Percentiles rank a stretch among this genome's conserved stretches.
phyloP scores from a whole-genome alignment of 768 basidiomycete genomes.

The Neoboletus magnificus region DNA sequence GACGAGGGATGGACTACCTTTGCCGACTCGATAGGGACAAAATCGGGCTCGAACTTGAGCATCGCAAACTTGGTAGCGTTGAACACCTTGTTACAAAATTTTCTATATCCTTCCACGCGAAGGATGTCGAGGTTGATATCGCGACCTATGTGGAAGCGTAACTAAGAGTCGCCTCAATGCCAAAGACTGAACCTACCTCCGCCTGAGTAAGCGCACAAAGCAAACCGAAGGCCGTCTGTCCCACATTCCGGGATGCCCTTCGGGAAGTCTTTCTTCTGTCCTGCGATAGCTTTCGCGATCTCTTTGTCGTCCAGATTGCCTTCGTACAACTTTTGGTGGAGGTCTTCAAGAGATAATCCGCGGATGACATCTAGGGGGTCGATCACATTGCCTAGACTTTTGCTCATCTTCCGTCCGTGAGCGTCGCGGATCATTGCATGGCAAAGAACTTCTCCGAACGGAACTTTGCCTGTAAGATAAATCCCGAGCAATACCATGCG shows the following conservation, averaged over 20 bases:
- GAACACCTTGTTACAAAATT: constrained; percentile 99
- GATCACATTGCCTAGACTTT: constrained; percentile 96
- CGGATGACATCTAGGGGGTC: constrained; percentile 95
- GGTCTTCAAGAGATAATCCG: constrained; percentile 70
- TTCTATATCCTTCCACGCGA: constrained; percentile 96
- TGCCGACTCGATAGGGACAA: constrained; percentile 66
- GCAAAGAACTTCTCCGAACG: constrained; percentile 94
- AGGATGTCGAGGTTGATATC: constrained; percentile 97
- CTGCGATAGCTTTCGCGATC: constrained; percentile 83
- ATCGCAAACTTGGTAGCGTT: constrained; percentile 99
- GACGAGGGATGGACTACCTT: constrained; percentile 46
- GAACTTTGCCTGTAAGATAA: constrained; percentile 84
- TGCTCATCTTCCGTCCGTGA: constrained; percentile 98
- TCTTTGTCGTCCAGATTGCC: constrained; percentile 95
- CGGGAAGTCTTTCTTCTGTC: constrained; percentile 99
- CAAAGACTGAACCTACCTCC: constrained; percentile 52
- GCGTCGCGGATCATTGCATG: constrained; percentile 99
- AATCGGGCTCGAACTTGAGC: constrained; percentile 86
- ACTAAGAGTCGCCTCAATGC: background rate
- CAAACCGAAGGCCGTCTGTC: constrained; percentile 93
- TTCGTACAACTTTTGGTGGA: constrained; percentile 82
- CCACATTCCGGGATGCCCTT: constrained; percentile 99
- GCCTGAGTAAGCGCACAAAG: constrained; percentile 89
- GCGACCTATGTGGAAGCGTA: constrained; percentile 54
- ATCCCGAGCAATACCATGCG: constrained; percentile 95